Base-by-base conservation (phyloP, 768 basidiomycete genomes). In the Tylopilus sp. region DNA sequence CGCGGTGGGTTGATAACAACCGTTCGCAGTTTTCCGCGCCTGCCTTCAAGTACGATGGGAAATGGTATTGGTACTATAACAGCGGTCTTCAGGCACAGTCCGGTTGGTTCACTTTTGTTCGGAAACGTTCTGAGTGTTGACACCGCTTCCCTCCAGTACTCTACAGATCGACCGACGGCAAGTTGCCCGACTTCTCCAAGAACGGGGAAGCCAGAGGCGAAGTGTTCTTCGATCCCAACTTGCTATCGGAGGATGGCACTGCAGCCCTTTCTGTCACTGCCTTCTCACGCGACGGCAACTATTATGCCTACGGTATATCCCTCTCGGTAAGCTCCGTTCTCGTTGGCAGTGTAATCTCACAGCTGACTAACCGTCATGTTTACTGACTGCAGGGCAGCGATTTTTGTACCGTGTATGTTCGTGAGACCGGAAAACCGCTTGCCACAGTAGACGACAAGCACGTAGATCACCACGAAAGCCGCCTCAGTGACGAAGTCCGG, bases 31-130 rank as follows among this genome's bases (percentile, higher is more conserved):
- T 88, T 64, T 80, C 79, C 20, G 71, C 81, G 0, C 90, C 89
- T 0, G 57, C 63, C 8, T 65, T 86, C 47, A 79, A 80, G 53
- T 73, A 82, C 13, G 87, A 91, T 58, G 78, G 76, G 15, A 78
- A 77, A 44, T 92, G 87, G 84, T 93, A 92, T 60, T 89, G 88
- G 86, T 79, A 77, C 60, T 79, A 85, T 61, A 91, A 92, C 69
- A 82, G 79, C 47, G 90, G 89, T 26, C 76, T 91, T 23, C 83
- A 89, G 55, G 75, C 85, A 1, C 88, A 90, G 62, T 73, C 79
- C 47, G 71, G 70, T 71, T 22, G 35, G 65, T 59, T n/a, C 41
- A 21, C 6, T 28, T 48, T 45, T 18, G 4, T 17, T 9, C 1
- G n/a, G n/a, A 6, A 23, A 41, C 2, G 9, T 2, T 9, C 43